phyloP scores from a whole-genome alignment of 2,329 filamentous ascomycete species.

The Lasiodiplodia hormozganensis region DNA sequence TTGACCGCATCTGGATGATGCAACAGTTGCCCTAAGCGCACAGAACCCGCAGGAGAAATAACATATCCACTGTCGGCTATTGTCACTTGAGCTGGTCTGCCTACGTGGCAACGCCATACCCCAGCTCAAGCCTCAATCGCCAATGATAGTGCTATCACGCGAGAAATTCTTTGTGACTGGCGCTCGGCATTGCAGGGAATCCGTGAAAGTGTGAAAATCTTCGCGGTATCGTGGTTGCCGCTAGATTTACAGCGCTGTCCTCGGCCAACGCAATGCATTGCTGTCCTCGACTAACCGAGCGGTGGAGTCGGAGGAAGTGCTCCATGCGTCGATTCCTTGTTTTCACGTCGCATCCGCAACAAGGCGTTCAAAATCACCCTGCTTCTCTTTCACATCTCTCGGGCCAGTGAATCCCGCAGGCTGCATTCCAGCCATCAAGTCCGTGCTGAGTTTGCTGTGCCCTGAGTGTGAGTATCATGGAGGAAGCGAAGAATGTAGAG shows the following conservation, averaged over 20 bases:
- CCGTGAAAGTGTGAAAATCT: neutral
- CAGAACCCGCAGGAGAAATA: too few relatives aligned
- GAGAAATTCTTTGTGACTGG: neutral
- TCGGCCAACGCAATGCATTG: neutral
- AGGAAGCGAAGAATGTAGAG: neutral
- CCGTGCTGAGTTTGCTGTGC: too few relatives aligned
- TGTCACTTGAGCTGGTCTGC: neutral
- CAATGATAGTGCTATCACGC: too few relatives aligned
- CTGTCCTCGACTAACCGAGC: neutral
- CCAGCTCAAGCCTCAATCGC: too few relatives aligned
- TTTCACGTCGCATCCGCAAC: too few relatives aligned
- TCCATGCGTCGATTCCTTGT: neutral
- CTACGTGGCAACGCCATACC: neutral
- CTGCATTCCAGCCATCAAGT: neutral
- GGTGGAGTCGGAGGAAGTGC: neutral
- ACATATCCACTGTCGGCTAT: too few relatives aligned
- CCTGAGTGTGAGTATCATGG: too few relatives aligned
- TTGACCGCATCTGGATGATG: too few relatives aligned
- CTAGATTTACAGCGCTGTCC: neutral
- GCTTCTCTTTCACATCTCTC: too few relatives aligned
- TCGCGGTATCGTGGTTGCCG: too few relatives aligned
- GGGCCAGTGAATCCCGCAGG: neutral
- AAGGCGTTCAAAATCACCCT: too few relatives aligned
- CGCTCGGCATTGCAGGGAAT: neutral
- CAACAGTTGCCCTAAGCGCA: too few relatives aligned